Base-by-base conservation (phyloP, 2,329 filamentous ascomycete species). In the Phyllosticta citribraziliensis region DNA sequence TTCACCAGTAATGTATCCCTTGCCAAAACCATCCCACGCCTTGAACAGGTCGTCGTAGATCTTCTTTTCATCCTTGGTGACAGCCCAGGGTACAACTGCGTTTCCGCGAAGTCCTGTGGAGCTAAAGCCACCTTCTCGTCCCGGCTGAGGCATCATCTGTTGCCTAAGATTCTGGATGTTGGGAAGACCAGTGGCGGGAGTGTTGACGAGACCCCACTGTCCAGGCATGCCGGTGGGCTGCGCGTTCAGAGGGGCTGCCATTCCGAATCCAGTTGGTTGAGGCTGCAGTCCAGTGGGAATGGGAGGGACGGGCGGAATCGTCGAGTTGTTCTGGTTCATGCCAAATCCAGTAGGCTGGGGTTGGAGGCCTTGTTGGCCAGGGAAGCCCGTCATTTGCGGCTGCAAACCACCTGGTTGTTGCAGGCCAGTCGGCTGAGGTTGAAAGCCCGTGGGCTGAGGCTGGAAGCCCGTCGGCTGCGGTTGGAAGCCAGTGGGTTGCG, bases 141-240 rank as follows among this genome's bases (percentile, higher is more conserved):
- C 94, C 67, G 89, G 85, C 71, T 99, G 93, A 22, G 94, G 94
- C 93, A 99, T 97, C 86, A 99, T 94, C 64, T 91, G 89, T 62
- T 91, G 88, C 69, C 96, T 91, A 57, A 99, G 78, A 22, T 90
- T 89, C 71, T 97, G 91, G 57, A 99, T 95, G 68, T 97, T 97
- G 1, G 94, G 94, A 64, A 99, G 77, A 1, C 93, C 94, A 51
- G 86, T 88, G 4, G 92, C 84, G 1, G 94, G 94, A 1, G 91
- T 89, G 74, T 99, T 99, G 33, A 97, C 94, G 60, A 97, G 84
- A n/a, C 94, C 94, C 94, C 94, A 99, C 72, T 97, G 94, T 14
- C 94, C 94, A 5, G 94, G 93, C 40, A 85, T 80, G 11, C 94
- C 94, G 2, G 94, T 99, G 5, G 94, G 94, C 72, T 99, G 94